These are phyloP conservation scores for Boletus tylopilopsis DNA, from an alignment of 768 basidiomycete species.

Conservation along the genomic window DNA sequence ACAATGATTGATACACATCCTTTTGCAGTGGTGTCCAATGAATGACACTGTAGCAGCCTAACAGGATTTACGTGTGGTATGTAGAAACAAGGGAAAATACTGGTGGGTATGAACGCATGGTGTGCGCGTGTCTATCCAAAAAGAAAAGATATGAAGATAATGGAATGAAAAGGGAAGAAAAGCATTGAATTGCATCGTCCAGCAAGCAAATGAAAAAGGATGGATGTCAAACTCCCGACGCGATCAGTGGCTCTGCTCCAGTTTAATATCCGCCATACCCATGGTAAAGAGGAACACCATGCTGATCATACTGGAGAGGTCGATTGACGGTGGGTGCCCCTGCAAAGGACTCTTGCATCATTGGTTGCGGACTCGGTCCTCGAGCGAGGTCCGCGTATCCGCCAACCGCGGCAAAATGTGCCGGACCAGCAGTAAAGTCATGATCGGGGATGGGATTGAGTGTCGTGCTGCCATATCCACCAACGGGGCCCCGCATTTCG, in stretches of 20 bases:
- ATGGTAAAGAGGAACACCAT: conserved; percentile 60
- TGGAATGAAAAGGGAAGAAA: background rate
- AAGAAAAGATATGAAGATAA: conserved; percentile 1
- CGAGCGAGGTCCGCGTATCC: conserved; percentile 82
- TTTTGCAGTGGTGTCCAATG: background rate
- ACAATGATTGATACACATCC: conserved; percentile 19
- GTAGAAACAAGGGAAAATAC: background rate
- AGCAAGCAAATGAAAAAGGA: conserved; percentile 27
- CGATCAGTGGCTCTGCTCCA: background rate
- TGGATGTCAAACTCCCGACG: conserved; percentile 2
- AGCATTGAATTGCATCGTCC: conserved; percentile 23
- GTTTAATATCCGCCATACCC: conserved; percentile 27
- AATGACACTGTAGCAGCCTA: conserved; percentile 6
- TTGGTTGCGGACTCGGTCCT: conserved; percentile 65
- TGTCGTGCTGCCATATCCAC: conserved; percentile 22
- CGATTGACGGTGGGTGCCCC: conserved; percentile 42
- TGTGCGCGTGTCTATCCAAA: too few relatives aligned
- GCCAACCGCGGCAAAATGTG: conserved; percentile 60
- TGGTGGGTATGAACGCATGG: conserved; percentile 25
- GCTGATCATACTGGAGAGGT: conserved; percentile 48
- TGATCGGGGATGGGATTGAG: conserved; percentile 60
- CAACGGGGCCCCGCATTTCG: conserved; percentile 32
- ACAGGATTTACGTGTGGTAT: conserved; percentile 2
- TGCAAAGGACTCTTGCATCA: conserved; percentile 38
- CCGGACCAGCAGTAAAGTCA: conserved; percentile 68